Evolutionary conservation across 441 rosid genomes (phyloP).

Genomic region (Isatis lusitanica): DNA sequence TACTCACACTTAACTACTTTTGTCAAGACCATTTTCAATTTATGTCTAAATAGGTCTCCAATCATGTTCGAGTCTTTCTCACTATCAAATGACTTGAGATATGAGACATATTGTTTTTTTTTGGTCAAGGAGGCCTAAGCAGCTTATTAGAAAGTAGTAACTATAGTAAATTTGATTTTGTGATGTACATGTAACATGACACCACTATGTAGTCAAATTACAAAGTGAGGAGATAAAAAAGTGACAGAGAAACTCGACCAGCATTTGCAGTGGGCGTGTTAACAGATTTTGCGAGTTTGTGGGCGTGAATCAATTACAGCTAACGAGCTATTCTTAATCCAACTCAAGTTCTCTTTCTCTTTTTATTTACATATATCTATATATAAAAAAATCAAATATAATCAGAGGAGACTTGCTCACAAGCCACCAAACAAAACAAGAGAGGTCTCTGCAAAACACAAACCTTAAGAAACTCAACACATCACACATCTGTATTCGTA

Average conservation of each 20-base stretch:
- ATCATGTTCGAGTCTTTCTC: slow-evolving; percentile 2
- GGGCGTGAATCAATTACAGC: slow-evolving; percentile 4
- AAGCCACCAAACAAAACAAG: slow-evolving; percentile 32
- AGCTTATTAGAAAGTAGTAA: neutral
- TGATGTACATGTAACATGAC: neutral
- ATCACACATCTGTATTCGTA: slow-evolving; percentile 24
- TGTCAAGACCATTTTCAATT: neutral
- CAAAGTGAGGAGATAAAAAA: neutral
- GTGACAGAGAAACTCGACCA: slow-evolving; percentile 4
- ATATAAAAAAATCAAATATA: slow-evolving; percentile 30
- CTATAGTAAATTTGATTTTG: neutral
- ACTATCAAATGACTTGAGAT: neutral
- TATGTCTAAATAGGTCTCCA: neutral
- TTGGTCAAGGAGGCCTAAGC: neutral
- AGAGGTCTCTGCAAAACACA: slow-evolving; percentile 28
- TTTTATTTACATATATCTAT: slow-evolving; percentile 29
- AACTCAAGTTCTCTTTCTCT: neutral
- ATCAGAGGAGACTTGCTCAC: slow-evolving; percentile 25
- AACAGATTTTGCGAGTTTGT: neutral
- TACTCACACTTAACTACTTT: slow-evolving; percentile 32
- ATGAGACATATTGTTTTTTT: neutral
- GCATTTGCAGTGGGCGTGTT: slow-evolving; percentile 16
- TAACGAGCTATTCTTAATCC: neutral
- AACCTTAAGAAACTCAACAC: slow-evolving; percentile 23
- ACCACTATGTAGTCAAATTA: neutral